phyloP scores from a whole-genome alignment of 768 basidiomycete species.

The Hysterangium stoloniferum region DNA sequence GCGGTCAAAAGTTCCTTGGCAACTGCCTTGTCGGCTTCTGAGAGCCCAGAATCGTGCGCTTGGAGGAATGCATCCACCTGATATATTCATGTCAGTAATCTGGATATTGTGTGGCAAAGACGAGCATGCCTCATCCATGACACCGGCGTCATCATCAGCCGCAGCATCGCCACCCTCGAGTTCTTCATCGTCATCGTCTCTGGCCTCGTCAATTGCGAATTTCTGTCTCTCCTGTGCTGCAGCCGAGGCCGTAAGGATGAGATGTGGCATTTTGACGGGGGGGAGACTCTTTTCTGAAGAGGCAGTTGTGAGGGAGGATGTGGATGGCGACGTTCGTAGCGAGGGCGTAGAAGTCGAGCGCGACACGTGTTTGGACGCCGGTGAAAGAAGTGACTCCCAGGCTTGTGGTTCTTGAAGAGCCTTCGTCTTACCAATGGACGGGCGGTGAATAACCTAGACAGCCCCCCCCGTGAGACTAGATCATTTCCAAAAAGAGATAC shows the following conservation, averaged over 20 bases:
- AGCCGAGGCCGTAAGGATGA: constrained; percentile 69
- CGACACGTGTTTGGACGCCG: constrained; percentile 49
- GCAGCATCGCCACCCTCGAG: constrained; percentile 47
- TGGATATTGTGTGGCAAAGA: constrained; percentile 1
- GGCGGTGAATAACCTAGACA: constrained; percentile 57
- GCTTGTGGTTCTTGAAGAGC: constrained; percentile 77
- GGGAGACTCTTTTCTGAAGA: constrained; percentile 22
- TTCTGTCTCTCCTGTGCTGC: constrained; percentile 87
- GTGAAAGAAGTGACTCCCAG: constrained; percentile 77
- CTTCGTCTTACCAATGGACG: constrained; percentile 64
- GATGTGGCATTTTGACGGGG: constrained; percentile 33
- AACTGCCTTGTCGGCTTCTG: constrained; percentile 69
- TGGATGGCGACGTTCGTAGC: constrained; percentile 53
- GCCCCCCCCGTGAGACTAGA: background rate
- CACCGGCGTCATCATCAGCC: constrained; percentile 50
- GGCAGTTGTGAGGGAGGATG: constrained; percentile 36
- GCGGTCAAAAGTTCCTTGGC: constrained; percentile 40
- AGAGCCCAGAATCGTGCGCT: constrained; percentile 81
- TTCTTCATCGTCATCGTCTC: constrained; percentile 72
- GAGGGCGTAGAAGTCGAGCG: constrained; percentile 46
- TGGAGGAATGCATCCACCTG: constrained; percentile 92
- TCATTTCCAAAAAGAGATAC: background rate
- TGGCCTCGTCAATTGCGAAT: constrained; percentile 95
- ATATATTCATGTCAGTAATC: background rate
- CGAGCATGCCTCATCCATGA: constrained; percentile 76